phyloP scores from a whole-genome alignment of 208 protist genomes.

The Leishmania arabica region DNA sequence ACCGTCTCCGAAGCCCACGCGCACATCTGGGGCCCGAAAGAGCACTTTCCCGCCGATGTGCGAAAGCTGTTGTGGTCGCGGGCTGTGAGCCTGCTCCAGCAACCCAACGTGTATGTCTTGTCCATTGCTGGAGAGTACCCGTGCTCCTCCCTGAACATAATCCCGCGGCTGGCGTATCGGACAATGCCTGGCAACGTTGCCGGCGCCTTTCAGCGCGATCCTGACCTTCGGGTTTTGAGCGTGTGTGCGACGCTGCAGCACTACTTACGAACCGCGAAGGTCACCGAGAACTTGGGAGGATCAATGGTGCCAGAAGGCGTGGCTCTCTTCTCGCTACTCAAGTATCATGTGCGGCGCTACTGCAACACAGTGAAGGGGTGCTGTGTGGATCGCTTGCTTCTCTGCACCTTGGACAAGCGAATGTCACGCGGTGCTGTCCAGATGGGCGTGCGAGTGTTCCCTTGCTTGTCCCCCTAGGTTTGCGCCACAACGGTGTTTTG shows the following conservation, averaged over 20 bases:
- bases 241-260: slow-evolving; percentile 77
- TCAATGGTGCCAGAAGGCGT: slow-evolving; percentile 54
- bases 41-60: slow-evolving; percentile 40
- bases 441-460: slow-evolving; percentile 72
- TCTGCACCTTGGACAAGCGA: slow-evolving; percentile 81
- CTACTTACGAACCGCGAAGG: slow-evolving; percentile 39
- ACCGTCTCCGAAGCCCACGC: slow-evolving; percentile 62
- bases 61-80: slow-evolving; percentile 76
- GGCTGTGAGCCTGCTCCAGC: slow-evolving; percentile 47
- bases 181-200: slow-evolving; percentile 31
- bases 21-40: slow-evolving; percentile 58
- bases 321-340: slow-evolving; percentile 79
- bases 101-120: slow-evolving; percentile 55
- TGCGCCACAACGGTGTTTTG: neutral
- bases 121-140: slow-evolving; percentile 67
- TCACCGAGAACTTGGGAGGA: slow-evolving; percentile 33
- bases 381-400: slow-evolving; percentile 45
- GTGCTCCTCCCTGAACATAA: slow-evolving; percentile 44
- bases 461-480: slow-evolving; percentile 5
- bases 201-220: slow-evolving; percentile 44
- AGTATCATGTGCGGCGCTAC: slow-evolving; percentile 85
- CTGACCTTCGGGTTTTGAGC: slow-evolving; percentile 81
- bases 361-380: slow-evolving; percentile 71
- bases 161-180: slow-evolving; percentile 71
- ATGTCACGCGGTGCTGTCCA: slow-evolving; percentile 58